Conservation (phyloP, 352 stramenopile species). For the Globisporangium echinulatum region DNA sequence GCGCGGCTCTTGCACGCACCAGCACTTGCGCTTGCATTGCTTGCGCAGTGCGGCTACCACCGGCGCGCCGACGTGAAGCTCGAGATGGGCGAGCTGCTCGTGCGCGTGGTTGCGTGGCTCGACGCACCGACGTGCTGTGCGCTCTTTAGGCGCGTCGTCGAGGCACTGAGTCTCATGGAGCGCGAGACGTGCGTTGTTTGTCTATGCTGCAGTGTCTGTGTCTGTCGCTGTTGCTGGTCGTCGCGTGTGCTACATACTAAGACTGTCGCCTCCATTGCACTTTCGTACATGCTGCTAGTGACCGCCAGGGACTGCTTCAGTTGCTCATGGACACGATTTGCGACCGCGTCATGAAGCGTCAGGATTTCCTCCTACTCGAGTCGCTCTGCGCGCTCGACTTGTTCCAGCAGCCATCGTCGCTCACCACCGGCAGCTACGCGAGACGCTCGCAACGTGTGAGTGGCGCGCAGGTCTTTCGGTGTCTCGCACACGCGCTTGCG, state of each 20-base stretch:
- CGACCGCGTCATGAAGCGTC: slow-evolving; percentile 26
- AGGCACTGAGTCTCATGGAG: slow-evolving; percentile 59
- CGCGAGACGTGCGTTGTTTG: slow-evolving; percentile 36
- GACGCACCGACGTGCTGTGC: slow-evolving; percentile 33
- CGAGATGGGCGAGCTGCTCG: slow-evolving; percentile 53
- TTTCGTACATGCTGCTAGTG: slow-evolving; percentile 12
- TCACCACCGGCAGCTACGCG: slow-evolving; percentile 2
- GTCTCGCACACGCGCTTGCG: slow-evolving; percentile 44
- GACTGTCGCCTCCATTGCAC: too few species aligned
- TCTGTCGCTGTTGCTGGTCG: too few species aligned
- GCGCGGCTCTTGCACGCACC: slow-evolving; percentile 35
- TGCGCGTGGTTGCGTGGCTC: slow-evolving; percentile 53
- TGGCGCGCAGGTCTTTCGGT: slow-evolving; percentile 33
- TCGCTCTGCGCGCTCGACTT: slow-evolving; percentile 41
- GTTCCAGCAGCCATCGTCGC: slow-evolving; percentile 21
- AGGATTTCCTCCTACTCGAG: slow-evolving; percentile 48
- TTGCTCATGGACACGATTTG: slow-evolving; percentile 34
- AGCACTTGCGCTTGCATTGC: slow-evolving; percentile 42
- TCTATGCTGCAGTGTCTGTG: background rate
- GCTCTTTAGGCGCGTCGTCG: slow-evolving; percentile 44
- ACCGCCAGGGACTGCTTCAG: slow-evolving; percentile 37
- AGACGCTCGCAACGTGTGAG: slow-evolving; percentile 33
- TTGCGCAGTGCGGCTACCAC: slow-evolving; percentile 56
- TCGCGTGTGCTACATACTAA: too few species aligned
- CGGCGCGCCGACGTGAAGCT: slow-evolving; percentile 40